Evolutionary conservation across 169 alveolate genomes (phyloP), one percentile per base, ranked within the genome.

Genomic region (Nephromyces sp.): DNA sequence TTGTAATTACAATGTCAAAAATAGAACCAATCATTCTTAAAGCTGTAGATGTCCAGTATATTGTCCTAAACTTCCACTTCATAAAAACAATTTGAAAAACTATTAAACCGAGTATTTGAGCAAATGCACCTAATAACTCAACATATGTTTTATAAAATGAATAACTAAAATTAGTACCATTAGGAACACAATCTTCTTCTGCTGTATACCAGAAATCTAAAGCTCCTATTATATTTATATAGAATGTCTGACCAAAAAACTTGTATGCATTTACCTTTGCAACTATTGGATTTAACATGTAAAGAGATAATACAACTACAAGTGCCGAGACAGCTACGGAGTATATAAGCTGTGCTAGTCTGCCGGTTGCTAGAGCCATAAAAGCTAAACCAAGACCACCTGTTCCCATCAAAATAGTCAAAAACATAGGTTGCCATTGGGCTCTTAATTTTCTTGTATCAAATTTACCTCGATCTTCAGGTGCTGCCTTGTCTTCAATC

Each of bases 121-220:
- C 80, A n/a, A 65, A 32, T 6, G 74, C 29, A 27, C 74, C 74
- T 0, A 43, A 68, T 6, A 74, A n/a, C 5, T 70, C 29, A 6
- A 66, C 69, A 61, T 24, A 66, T 0, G 81, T 74, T 31, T 51
- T 30, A 57, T 66, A 74, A 67, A 68, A 74, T 3, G 81, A 68
- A 29, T 74, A 74, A 67, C 69, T 72, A 32, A 74, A 74, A 66
- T 65, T 62, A 0, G 81, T 75, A 15, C 81, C 81, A 8, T 66
- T 75, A 0, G 81, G 75, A 0, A 74, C 34, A 21, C 81, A 74
- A 34, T n/a, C 2, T 32, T 70, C 68, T 6, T 53, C 32, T 1
- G 75, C 75, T 1, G 62, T 74, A 52, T 74, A 74, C 33, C 22
- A 74, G 62, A 35, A 74, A 52, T 65, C 70, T 29, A 74, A 30